Conservation (phyloP, 208 protist species). For the Lotmaria passim region DNA sequence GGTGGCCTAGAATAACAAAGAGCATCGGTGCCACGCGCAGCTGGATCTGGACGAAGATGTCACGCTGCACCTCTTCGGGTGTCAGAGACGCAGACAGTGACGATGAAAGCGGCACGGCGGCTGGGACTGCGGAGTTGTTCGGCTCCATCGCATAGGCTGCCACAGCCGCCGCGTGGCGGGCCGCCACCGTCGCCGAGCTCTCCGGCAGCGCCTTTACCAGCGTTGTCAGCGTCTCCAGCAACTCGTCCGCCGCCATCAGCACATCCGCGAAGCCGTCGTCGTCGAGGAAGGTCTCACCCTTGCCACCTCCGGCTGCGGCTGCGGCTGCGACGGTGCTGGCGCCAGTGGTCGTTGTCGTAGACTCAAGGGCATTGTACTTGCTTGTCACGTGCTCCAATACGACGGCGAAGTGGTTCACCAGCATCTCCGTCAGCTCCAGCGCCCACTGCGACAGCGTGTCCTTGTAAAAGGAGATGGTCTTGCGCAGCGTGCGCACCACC, state of each 20-base stretch:
- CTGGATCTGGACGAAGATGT: conserved; percentile 76
- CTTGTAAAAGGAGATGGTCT: conserved; percentile 87
- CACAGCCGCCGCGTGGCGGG: conserved; percentile 12
- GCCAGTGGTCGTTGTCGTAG: not conserved
- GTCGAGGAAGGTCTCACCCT: conserved; percentile 31
- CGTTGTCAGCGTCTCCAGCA: conserved; percentile 82
- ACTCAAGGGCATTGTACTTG: conserved; percentile 58
- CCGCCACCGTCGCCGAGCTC: conserved; percentile 19
- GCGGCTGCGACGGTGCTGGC: too few species aligned
- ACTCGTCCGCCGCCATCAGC: conserved; percentile 82
- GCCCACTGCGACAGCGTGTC: conserved; percentile 89
- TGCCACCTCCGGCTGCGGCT: not conserved
- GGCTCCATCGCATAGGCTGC: conserved; percentile 13
- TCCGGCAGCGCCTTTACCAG: conserved; percentile 73
- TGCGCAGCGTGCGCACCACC: conserved; percentile 88
- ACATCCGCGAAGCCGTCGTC: conserved; percentile 66
- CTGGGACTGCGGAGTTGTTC: not conserved
- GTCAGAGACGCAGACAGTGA: not conserved
- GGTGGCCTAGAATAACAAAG: conserved; percentile 68
- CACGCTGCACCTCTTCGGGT: conserved; percentile 26
- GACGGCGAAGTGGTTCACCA: conserved; percentile 79
- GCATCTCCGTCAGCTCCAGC: conserved; percentile 77
- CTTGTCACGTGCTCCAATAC: conserved; percentile 58
- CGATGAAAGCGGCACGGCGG: not conserved
- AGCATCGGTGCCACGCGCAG: conserved; percentile 69